Evolutionary conservation across 2,329 filamentous ascomycete genomes (phyloP), one percentile per base, ranked within the genome.

Genomic region (Sporothrix globosa): DNA sequence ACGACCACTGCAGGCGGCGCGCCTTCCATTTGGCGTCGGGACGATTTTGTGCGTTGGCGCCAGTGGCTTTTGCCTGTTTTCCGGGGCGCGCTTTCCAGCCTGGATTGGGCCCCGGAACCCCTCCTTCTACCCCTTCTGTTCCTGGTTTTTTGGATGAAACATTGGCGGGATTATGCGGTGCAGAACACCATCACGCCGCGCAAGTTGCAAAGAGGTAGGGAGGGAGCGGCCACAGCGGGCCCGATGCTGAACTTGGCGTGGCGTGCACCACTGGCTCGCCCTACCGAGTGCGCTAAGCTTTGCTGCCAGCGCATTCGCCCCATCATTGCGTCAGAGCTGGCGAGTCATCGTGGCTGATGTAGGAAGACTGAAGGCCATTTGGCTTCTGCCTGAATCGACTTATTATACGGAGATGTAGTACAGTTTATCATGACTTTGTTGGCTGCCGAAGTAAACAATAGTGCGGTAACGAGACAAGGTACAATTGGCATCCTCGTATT

Each of bases 291-390:
- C 58, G 58, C 58, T 63, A 46, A 27, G 50, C 21, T 56, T 56
- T 56, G 46, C 17, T 27, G 63, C 44, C 24, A 50, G 46, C 27
- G 30, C 34, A 14, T 41, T 66, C 19, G n/a, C n/a, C 65, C n/a
- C 66, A 34, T 27, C 66, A 69, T 69, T 69, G 67, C 67, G 67
- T 69, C 67, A 69, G 67, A 44, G 67, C 67, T 61, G 54, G 67
- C 67, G 67, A 60, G 46, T 60, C 53, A 21, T 24, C 34, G 50
- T 66, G 63, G 46, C 63, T 52, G 19, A 19, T 50, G 63, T 27
- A 46, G 17, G 13, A 27, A 6, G 39, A 46, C 27, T 14, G 27
- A 41, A 53, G 63, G 24, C 27, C 14, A n/a, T 27, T 44, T 46
- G 39, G 24, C 21, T 63, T 63, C 58, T 46, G 58, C 58, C 58